Base-by-base conservation (phyloP, 371 early-diverging fungal species). In the Circinella minor region DNA sequence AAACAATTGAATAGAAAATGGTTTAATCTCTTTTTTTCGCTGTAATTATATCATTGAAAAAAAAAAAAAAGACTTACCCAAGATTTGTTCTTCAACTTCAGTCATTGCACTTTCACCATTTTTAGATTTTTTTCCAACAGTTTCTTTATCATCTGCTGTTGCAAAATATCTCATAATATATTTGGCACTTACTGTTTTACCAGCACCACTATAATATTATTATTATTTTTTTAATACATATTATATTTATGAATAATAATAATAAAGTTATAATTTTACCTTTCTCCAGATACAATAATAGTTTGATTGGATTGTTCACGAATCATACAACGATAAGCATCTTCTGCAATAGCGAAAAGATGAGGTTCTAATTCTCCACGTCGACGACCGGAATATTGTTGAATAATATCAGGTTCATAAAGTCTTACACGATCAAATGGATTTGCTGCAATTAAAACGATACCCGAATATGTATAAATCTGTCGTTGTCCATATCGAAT, bases 401-500 rank as follows among this genome's bases (percentile, higher is more conserved):
- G 89, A 74, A 97, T 92, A 61, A 95, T 88, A 46, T 98, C 95
- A 34, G 90, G 91, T 38, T 91, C 89, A 81, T 99, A 98, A 18
- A 98, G 81, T 43, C 90, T 78, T 54, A 99, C 89, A 38, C 93
- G 85, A 65, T 89, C 92, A 81, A 98, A 99, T 4, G 99, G 99
- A 81, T 99, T 99, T 72, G 97, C 90, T 37, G 99, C 98, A 69
- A 99, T 95, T 72, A 99, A 83, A 62, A 99, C 98, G 68, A 98
- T 95, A 51, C 99, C 99, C 39, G 99, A 98, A 78, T 98, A 99
- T 18, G 99, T 99, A 82, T 99, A 99, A 66, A 98, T 97, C 77
- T 91, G 92, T 75, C 92, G 92, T 77, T 94, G 92, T 8, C 86
- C 83, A 77, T 97, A 98, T 66, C 98, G 89, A 36, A 92, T 88